phyloP scores from a whole-genome alignment of 192 early-diverging fungal genomes.

The Entomortierella lignicola region DNA sequence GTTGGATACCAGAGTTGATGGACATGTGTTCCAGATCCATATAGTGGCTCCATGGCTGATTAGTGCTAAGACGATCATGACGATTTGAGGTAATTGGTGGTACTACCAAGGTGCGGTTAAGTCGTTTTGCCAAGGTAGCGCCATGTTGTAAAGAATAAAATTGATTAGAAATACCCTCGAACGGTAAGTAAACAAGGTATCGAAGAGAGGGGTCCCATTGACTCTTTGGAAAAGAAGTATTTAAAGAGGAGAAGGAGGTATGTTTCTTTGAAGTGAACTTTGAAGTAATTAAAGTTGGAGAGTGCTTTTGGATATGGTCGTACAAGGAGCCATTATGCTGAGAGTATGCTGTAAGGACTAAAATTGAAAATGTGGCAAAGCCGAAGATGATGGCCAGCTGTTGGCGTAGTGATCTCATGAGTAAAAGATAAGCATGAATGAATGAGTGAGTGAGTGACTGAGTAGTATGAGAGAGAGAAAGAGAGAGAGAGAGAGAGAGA shows the following conservation, averaged over 20 bases:
- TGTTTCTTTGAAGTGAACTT: no score
- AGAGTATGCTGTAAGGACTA: conserved; percentile 7
- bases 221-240: conserved; percentile 5
- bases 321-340: conserved; percentile 4
- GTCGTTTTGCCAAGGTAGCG: conserved; percentile 30
- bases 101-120: conserved; percentile 39
- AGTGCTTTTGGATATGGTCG: neutral
- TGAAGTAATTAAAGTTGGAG: neutral
- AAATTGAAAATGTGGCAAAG: neutral
- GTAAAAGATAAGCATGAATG: neutral
- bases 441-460: neutral
- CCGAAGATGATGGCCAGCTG: conserved; percentile 4
- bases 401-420: neutral
- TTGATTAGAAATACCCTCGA: conserved; percentile 46
- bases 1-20: conserved; percentile 10
- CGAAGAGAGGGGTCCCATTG: conserved; percentile 17
- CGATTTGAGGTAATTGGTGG: conserved; percentile 47
- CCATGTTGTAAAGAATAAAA: conserved; percentile 41
- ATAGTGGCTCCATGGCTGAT: conserved; percentile 41
- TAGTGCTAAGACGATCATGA: conserved; percentile 35
- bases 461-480: neutral
- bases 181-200: conserved; percentile 22
- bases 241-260: neutral
- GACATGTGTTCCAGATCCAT: conserved; percentile 45
- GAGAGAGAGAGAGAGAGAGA: neutral